Base-by-base conservation (phyloP, 441 rosid genomes). In the Macaranga tanarius region DNA sequence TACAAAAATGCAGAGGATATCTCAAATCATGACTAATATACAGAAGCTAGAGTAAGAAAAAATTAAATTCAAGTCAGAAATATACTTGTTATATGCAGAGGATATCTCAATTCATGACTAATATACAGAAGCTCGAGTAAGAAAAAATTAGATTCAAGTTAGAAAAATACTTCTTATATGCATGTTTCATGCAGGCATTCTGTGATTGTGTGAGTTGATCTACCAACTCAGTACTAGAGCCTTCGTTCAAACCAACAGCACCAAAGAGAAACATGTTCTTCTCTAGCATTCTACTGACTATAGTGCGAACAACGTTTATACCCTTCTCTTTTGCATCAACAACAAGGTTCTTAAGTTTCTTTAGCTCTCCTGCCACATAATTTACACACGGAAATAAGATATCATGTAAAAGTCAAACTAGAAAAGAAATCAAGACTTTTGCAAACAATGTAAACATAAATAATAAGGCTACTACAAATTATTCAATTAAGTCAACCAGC, bases 241-340 rank as follows among this genome's bases (percentile, higher is more conserved):
- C 78, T 79, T 87, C 88, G 62, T 80, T 79, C 51, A 85, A 47
- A 73, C 87, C 92, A 34, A 90, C 88, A 76, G 75, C 76, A 64
- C 98, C 98, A 84, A 83, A 89, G 52, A 92, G 84, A 79, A 92
- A 93, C 80, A 76, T 71, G 65, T 82, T 79, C 69, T 77, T 85
- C 51, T 87, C 89, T 54, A 93, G 75, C 97, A 92, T 88, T 79
- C 82, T 83, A 78, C 83, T 87, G 25, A 89, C 88, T 67, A 92
- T 65, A 70, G 77, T 70, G n/a, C 79, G 79, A 26, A 85, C 96
- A 62, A 80, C 85, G 62, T 62, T 76, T 66, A 87, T 75, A 70
- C 82, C 81, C 64, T 76, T 75, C 51, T 77, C 77, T 73, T 88
- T 88, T 63, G 95, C 87, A 79, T 85, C 88, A 25, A 79, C 73